These are phyloP conservation scores for Fraxinus baroniana DNA, from an alignment of 305 asterid species.

Conservation along the genomic window DNA sequence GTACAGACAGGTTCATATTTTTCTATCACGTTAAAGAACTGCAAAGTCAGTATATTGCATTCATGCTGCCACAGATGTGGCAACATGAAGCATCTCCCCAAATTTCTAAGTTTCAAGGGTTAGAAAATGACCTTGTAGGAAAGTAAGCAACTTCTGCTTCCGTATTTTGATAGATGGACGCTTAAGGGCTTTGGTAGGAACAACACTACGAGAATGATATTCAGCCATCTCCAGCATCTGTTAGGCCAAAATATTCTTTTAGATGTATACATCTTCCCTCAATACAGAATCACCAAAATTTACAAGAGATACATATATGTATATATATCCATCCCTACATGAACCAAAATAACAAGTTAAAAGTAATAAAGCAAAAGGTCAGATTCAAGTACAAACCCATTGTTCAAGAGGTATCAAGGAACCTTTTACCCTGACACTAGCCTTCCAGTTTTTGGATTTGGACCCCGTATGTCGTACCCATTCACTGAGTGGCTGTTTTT, in stretches of 20 bases:
- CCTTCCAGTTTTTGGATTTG: slow-evolving; percentile 85
- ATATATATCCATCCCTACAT: background rate
- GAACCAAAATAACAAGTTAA: slow-evolving; percentile 6
- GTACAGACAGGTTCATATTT: slow-evolving; percentile 87
- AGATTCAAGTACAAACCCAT: slow-evolving; percentile 71
- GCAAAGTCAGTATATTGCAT: slow-evolving; percentile 20
- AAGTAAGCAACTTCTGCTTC: slow-evolving; percentile 79
- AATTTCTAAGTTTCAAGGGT: slow-evolving; percentile 19
- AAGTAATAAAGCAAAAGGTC: slow-evolving; percentile 21
- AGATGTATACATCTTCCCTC: background rate
- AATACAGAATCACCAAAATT: background rate
- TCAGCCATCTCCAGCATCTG: slow-evolving; percentile 97
- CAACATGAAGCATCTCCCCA: no score
- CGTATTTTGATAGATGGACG: slow-evolving; percentile 91
- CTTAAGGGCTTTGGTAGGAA: slow-evolving; percentile 68
- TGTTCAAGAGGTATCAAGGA: slow-evolving; percentile 84
- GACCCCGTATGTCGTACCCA: slow-evolving; percentile 97
- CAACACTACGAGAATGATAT: slow-evolving; percentile 70
- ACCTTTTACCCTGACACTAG: slow-evolving; percentile 87
- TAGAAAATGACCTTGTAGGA: slow-evolving; percentile 69
- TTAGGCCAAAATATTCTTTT: slow-evolving; percentile 17
- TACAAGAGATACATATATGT: no score
- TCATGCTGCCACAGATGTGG: slow-evolving; percentile 18
- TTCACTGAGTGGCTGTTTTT: slow-evolving; percentile 88
- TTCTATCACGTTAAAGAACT: slow-evolving; percentile 45